These are phyloP conservation scores for Paraconiothyrium sp. DNA, from an alignment of 2,329 filamentous ascomycete species.

Conservation along the genomic window DNA sequence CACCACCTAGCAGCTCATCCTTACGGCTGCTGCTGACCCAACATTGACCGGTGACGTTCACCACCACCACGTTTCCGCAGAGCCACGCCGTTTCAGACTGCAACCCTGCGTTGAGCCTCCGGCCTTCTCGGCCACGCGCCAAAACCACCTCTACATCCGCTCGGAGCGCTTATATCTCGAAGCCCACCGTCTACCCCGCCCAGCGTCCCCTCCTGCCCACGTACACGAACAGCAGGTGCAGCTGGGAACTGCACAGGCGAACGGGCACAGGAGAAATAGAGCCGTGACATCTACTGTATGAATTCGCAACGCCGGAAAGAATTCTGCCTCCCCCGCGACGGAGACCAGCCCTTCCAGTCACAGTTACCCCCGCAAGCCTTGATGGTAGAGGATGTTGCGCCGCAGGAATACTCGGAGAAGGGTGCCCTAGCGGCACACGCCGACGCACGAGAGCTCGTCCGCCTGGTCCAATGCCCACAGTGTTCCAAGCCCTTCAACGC, in stretches of 20 bases:
- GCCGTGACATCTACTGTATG: slow-evolving; percentile 42
- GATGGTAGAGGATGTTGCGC: slow-evolving; percentile 54
- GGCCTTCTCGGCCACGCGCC: background rate
- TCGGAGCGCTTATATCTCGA: background rate
- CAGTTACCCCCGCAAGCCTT: slow-evolving; percentile 44
- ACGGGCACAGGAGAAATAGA: slow-evolving; percentile 22
- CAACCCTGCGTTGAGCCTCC: background rate
- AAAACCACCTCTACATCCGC: background rate
- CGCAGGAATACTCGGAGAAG: slow-evolving; percentile 44
- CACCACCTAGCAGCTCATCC: background rate
- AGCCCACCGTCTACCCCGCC: background rate
- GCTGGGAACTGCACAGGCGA: slow-evolving; percentile 32
- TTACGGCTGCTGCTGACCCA: slow-evolving; percentile 16
- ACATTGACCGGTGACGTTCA: slow-evolving; percentile 1
- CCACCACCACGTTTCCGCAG: background rate
- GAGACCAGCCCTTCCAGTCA: slow-evolving; percentile 44
- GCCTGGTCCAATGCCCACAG: slow-evolving; percentile 78
- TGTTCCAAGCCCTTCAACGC: slow-evolving; percentile 75
- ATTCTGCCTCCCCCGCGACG: slow-evolving; percentile 44
- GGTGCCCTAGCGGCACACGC: slow-evolving; percentile 59
- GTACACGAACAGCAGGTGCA: slow-evolving; percentile 13
- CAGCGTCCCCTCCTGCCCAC: slow-evolving; percentile 18
- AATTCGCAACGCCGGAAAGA: slow-evolving; percentile 46
- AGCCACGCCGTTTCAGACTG: background rate
- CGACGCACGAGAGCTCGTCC: slow-evolving; percentile 72